Base-by-base conservation (phyloP, 2,329 filamentous ascomycete species). In the Thermomyces lanuginosus region DNA sequence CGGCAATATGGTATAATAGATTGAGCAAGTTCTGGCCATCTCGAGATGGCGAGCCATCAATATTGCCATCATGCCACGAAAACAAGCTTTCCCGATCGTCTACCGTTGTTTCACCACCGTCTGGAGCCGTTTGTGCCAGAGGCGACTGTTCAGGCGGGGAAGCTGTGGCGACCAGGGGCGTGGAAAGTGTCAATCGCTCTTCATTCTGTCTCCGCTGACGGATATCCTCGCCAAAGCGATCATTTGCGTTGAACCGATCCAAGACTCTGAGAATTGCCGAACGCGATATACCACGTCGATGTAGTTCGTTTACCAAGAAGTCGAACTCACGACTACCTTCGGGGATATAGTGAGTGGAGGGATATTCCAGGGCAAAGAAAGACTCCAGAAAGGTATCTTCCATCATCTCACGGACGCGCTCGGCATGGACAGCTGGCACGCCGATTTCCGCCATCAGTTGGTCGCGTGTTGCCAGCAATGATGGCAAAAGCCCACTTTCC, bases 1-100 rank as follows among this genome's bases (percentile, higher is more conserved):
- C 84, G 0, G 84, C 91, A 24, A 95, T 91, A 32, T 84, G 72
- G 46, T 92, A 95, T 1, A 95, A 63, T 2, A 93, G 62, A 35
- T 74, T 80, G 23, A 91, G 76, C 25, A 92, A 72, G 33, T 83
- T 84, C 43, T 89, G 79, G 5, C 79, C 80, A 32, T 65, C 60
- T 6, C 51, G 38, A 30, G 50, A 41, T 36, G 54, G 39, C 33
- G 46, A 36, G 7, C 51, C 45, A 18, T 59, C 58, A 21, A 57
- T 52, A 28, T 55, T 49, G 4, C 48, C 52, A 22, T 56, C 52
- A 10, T 53, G 45, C 51, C 53, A 59, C 6, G 57, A 58, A 28
- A 58, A 57, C 8, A 59, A 45, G 29, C 49, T 62, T 42, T 50
- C 56, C n/a, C n/a, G n/a, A 19, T 55, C 49, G 32, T 58, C 57